phyloP scores from a whole-genome alignment of 1,139 yeast species.

The Zygosaccharomyces sapae region DNA sequence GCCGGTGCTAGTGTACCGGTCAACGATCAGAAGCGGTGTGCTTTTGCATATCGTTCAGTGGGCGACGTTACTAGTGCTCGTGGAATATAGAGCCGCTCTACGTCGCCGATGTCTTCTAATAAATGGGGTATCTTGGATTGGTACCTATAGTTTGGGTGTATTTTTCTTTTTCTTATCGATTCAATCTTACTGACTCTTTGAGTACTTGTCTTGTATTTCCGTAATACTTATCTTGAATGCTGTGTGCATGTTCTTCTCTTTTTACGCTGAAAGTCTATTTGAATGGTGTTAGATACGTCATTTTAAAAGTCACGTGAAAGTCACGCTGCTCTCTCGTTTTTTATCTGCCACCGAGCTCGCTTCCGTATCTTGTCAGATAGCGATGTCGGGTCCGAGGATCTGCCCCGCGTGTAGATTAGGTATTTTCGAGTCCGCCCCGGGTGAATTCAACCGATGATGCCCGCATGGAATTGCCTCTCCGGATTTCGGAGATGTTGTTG shows the following conservation, averaged over 20 bases:
- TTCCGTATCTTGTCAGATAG: neutral
- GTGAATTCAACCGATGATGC: neutral
- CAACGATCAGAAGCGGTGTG: neutral
- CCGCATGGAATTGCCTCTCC: neutral
- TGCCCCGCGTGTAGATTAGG: neutral
- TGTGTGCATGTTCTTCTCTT: too few relatives aligned
- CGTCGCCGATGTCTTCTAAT: slow-evolving; percentile 8
- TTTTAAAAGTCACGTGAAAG: neutral
- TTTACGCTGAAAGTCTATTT: too few relatives aligned
- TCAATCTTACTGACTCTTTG: too few relatives aligned
- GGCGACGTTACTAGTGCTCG: slow-evolving; percentile 35
- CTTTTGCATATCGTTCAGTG: neutral
- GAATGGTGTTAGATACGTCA: too few relatives aligned
- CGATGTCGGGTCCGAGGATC: neutral
- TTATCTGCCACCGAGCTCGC: neutral
- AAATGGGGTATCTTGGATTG: neutral
- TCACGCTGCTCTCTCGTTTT: neutral
- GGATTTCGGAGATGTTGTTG: neutral
- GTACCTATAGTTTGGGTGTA: neutral
- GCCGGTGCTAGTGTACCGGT: neutral
- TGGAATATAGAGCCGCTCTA: slow-evolving; percentile 30
- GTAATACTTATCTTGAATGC: too few relatives aligned
- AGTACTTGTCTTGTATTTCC: too few relatives aligned
- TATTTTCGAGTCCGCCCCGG: neutral
- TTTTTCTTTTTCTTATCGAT: neutral